These are phyloP conservation scores for Neonectria coccinea DNA, from an alignment of 2,329 filamentous ascomycete genomes.

Conservation along the genomic window DNA sequence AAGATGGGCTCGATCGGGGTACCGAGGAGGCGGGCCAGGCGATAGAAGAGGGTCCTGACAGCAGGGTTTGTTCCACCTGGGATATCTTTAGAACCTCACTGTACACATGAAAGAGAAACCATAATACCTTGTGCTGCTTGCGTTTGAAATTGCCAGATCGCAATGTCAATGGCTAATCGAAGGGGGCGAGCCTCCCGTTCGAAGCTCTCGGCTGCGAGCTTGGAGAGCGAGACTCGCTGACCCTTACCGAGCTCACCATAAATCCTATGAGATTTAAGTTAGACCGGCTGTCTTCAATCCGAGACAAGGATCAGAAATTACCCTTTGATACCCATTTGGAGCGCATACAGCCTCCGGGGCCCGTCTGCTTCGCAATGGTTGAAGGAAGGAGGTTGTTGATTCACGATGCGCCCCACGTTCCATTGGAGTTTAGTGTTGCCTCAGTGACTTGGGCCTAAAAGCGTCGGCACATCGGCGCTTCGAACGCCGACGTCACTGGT, in stretches of 20 bases:
- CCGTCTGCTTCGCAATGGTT: slow-evolving; percentile 18
- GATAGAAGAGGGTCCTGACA: slow-evolving; percentile 91
- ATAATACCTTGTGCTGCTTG: slow-evolving; percentile 78
- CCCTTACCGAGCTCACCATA: slow-evolving; percentile 90
- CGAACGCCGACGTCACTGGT: slow-evolving; percentile 38
- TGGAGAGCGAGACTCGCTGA: slow-evolving; percentile 82
- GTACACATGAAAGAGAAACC: neutral
- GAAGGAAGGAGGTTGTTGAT: slow-evolving; percentile 34
- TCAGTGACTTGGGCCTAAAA: slow-evolving; percentile 20
- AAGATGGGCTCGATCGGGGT: slow-evolving; percentile 89
- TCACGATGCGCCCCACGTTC: slow-evolving; percentile 45
- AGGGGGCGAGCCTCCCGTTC: slow-evolving; percentile 75
- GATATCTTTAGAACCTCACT: slow-evolving; percentile 21
- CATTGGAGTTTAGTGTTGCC: slow-evolving; percentile 48
- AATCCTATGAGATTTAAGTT: slow-evolving; percentile 67
- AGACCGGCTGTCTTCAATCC: neutral
- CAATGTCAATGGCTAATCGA: slow-evolving; percentile 90
- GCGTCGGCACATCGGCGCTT: slow-evolving; percentile 46
- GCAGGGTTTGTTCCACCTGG: slow-evolving; percentile 88
- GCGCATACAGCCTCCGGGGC: slow-evolving; percentile 24
- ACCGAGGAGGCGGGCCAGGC: slow-evolving; percentile 80
- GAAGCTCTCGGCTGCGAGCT: slow-evolving; percentile 82
- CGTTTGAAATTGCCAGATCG: slow-evolving; percentile 97
- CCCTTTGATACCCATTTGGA: slow-evolving; percentile 75
- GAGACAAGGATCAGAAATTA: slow-evolving; percentile 57